Percentiles rank a stretch among this genome's conserved stretches.
Conservation (phyloP, 306 rosid species). For the Pyrus bretschneideri region DNA sequence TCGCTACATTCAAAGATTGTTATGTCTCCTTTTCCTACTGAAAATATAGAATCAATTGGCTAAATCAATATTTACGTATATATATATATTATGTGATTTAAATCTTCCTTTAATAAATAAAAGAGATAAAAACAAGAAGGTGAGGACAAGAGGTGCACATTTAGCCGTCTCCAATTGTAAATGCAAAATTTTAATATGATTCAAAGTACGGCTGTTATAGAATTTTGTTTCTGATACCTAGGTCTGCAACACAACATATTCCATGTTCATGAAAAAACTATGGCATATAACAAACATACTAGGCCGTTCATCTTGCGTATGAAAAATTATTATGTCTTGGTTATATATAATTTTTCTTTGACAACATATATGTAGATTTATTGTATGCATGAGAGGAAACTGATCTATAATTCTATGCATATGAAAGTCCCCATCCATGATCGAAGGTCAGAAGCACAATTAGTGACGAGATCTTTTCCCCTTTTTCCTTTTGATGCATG, state of each 20-base stretch:
- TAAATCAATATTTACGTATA: background rate
- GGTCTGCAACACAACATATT: slow-evolving; percentile 5
- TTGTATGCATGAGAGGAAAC: background rate
- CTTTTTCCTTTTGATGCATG: background rate
- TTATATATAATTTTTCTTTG: background rate
- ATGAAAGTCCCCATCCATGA: background rate
- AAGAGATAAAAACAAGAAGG: background rate
- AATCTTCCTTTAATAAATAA: background rate
- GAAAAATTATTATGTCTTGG: background rate
- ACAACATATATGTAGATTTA: background rate
- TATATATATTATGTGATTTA: background rate
- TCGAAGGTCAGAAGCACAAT: background rate
- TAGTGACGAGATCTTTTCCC: background rate
- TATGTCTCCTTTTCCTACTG: background rate
- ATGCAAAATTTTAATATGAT: background rate
- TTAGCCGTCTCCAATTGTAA: background rate
- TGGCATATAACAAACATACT: background rate
- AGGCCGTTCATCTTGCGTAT: background rate
- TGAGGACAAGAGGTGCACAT: slow-evolving; percentile 2
- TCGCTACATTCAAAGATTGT: background rate
- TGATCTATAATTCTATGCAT: background rate
- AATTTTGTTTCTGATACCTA: background rate
- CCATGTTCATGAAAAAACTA: background rate
- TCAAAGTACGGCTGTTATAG: background rate
- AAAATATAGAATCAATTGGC: background rate